Evolutionary conservation across 305 asterid species (phyloP).

Genomic region (Fraxinus xanthoxyloides): DNA sequence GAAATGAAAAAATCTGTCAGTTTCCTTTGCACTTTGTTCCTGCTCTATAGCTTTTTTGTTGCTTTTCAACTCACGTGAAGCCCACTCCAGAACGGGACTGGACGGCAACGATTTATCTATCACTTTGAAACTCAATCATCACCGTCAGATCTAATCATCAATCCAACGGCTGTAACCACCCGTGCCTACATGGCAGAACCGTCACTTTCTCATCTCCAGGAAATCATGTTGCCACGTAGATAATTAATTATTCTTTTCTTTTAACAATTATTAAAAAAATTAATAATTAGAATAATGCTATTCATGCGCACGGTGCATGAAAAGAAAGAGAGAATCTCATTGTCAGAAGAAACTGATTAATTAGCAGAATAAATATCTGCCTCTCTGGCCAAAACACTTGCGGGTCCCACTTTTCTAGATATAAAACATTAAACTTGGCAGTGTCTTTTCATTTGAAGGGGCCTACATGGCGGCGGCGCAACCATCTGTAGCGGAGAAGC

Average conservation of each 20-base stretch:
- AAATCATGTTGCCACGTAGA: constrained; percentile 43
- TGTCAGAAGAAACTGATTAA: neutral
- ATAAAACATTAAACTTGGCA: neutral
- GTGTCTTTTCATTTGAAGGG: neutral
- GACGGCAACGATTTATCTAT: constrained; percentile 50
- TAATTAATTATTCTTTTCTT: constrained; percentile 22
- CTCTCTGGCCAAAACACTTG: neutral
- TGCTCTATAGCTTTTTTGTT: constrained; percentile 29
- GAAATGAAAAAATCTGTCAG: constrained; percentile 22
- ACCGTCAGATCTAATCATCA: constrained; percentile 38
- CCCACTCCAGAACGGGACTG: constrained; percentile 51
- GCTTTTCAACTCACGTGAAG: constrained; percentile 50
- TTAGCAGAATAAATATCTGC: neutral
- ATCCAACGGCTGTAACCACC: constrained; percentile 39
- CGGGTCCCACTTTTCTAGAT: neutral
- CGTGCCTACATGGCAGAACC: constrained; percentile 65
- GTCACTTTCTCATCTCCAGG: constrained; percentile 46
- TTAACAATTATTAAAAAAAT: neutral
- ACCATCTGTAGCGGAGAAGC: neutral
- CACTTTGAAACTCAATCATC: constrained; percentile 13
- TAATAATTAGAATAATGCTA: neutral
- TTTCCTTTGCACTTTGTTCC: constrained; percentile 19
- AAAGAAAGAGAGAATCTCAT: neutral
- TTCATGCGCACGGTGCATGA: neutral
- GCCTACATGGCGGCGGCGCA: neutral